Evolutionary conservation across 495 filamentous ascomycete species (phyloP).

Genomic region (Trichoderma virens): DNA sequence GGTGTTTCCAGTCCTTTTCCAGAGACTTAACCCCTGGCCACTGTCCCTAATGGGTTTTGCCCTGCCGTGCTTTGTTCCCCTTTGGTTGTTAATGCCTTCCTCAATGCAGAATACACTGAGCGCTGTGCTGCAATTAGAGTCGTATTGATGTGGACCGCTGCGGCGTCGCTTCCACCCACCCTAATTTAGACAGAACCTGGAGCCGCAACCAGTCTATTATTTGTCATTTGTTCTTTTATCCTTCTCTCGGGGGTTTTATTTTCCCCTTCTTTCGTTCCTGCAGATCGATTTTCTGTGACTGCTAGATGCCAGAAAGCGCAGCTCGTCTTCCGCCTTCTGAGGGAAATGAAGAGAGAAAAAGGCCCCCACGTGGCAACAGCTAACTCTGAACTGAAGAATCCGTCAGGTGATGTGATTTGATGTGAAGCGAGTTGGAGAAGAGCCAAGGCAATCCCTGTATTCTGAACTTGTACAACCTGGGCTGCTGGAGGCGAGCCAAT

Average conservation of each 20-base stretch:
- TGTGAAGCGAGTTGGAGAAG: neutral
- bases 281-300: neutral
- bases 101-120: no score
- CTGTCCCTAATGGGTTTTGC: no score
- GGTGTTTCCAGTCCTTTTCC: no score
- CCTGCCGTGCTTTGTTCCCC: no score
- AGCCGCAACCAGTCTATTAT: neutral
- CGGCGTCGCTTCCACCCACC: neutral
- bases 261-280: neutral
- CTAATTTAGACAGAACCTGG: conserved; percentile 1
- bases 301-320: neutral
- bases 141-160: neutral
- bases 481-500: no score
- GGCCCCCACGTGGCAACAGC: neutral
- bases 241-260: neutral
- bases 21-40: no score
- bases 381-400: neutral
- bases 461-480: neutral
- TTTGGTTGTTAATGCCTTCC: no score
- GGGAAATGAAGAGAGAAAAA: neutral
- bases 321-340: neutral
- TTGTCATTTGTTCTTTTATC: neutral
- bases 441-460: neutral
- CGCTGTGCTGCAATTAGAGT: no score
- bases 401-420: conserved; percentile 1